A percentile compares a stretch with the other conserved stretches of the same genome.
These are phyloP conservation scores for Podospora pseudopauciseta DNA, from an alignment of 495 filamentous ascomycete genomes.

Conservation along the genomic window DNA sequence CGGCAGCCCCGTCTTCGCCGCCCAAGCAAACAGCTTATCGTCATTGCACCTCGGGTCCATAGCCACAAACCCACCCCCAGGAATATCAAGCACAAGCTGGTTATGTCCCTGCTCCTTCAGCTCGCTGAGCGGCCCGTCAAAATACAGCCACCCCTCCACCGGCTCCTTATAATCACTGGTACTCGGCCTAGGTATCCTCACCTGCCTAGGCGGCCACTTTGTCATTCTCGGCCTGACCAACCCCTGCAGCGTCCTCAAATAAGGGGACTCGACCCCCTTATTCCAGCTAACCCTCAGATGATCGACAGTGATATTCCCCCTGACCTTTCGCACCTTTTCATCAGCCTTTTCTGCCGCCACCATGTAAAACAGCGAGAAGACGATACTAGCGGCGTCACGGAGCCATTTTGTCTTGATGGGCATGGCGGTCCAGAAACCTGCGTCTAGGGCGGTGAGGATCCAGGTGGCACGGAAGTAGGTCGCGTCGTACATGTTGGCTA, in stretches of 20 bases:
- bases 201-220: conserved; percentile 69
- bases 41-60: conserved; percentile 91
- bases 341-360: conserved; percentile 91
- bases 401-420: conserved; percentile 77
- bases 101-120: conserved; percentile 61
- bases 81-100: conserved; percentile 83
- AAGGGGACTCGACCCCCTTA: conserved; percentile 75
- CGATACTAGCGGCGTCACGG: conserved; percentile 73
- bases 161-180: conserved; percentile 78
- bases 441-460: conserved; percentile 91
- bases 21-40: conserved; percentile 88
- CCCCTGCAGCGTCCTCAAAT: conserved; percentile 64
- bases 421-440: conserved; percentile 99
- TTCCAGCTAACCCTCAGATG: conserved; percentile 95
- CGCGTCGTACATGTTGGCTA: conserved; percentile 89
- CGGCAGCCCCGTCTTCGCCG: conserved; percentile 76
- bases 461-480: conserved; percentile 98
- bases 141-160: conserved; percentile 88
- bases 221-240: conserved; percentile 76
- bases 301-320: conserved; percentile 80
- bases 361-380: conserved; percentile 85
- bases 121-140: conserved; percentile 77
- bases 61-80: conserved; percentile 91
- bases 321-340: conserved; percentile 92
- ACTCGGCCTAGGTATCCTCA: conserved; percentile 76